Conservation (phyloP, 805 yeast species). For the Phaffomyces opuntiae region DNA sequence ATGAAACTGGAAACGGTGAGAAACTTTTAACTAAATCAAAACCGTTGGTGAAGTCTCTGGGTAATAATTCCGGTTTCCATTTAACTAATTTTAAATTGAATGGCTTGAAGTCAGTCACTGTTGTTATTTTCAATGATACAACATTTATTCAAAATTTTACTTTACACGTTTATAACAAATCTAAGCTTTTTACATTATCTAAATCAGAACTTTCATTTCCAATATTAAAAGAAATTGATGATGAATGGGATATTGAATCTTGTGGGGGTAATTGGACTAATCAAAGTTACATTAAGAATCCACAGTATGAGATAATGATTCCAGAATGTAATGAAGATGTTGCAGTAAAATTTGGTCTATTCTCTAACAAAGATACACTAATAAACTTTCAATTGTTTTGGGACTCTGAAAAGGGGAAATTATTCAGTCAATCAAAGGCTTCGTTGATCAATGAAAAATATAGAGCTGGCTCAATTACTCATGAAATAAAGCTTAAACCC, state of each 20-base stretch:
- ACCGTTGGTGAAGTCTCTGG: conserved; percentile 10
- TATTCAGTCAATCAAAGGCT: conserved; percentile 26
- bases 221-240: conserved; percentile 22
- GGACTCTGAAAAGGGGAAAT: conserved; percentile 20
- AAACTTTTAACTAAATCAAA: conserved; percentile 17
- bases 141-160: conserved; percentile 13
- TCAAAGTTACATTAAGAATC: conserved; percentile 43
- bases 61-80: conserved; percentile 33
- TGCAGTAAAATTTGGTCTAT: conserved; percentile 13
- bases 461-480: conserved; percentile 20
- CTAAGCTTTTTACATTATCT: conserved; percentile 12
- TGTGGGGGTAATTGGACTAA: conserved; percentile 52
- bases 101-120: conserved; percentile 26
- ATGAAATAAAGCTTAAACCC: conserved; percentile 18
- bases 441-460: conserved; percentile 31
- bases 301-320: conserved; percentile 39
- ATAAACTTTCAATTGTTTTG: conserved; percentile 41
- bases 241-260: conserved; percentile 37
- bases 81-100: conserved; percentile 27
- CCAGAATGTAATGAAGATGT: conserved; percentile 18
- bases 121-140: conserved; percentile 17
- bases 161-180: conserved; percentile 12
- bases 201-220: conserved; percentile 28
- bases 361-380: conserved; percentile 23
- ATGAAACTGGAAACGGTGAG: conserved; percentile 25